Evolutionary conservation across 83 land plant species (phyloP), one percentile per base, ranked within the genome.

Genomic region (Diphasiastrum complanatum): DNA sequence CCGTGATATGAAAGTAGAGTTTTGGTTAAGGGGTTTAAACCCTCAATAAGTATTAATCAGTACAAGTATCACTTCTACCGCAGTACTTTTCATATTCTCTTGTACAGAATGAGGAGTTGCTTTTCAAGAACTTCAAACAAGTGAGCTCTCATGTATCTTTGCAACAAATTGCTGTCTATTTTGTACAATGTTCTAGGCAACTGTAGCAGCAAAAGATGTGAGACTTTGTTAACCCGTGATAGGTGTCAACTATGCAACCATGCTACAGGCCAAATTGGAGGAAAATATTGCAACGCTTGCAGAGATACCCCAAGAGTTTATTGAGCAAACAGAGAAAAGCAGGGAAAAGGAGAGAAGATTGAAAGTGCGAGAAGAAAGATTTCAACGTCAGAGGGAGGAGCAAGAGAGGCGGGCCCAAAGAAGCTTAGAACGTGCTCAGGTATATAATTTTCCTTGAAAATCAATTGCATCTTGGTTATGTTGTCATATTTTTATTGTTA

Each of bases 321-420:
- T 50, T 58, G 70, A 65, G 40, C 61, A 40, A 16, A 65, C 68
- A 40, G 75, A 72, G 35, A 65, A 72, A 45, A 36, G 63, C 12
- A 54, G 70, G 11, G 75, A 72, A 56, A 72, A 72, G 55, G 72
- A 72, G 33, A 72, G 75, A 31, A 34, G 75, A 10, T 47, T 65
- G 18, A 60, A 34, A 28, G 27, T 66, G 6, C 70, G 75, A 29
- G 70, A 54, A 23, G 75, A 72, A 14, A 72, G 63, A 32, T 43
- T 72, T 36, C 70, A 65, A 25, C 38, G 60, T 47, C 68, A 52
- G 0, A 29, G 45, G 10, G 43, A 25, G 11, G 70, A 59, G 14
- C 63, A 58, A 59, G 75, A 72, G 40, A 60, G 58, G 32, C 35
- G 75, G 14, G 72, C 72, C 36, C 35, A 45, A 11, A 58, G 70